Percentiles rank a stretch among this genome's conserved stretches.
phyloP scores from a whole-genome alignment of 1,139 yeast species.

The Kodamaea plutei region DNA sequence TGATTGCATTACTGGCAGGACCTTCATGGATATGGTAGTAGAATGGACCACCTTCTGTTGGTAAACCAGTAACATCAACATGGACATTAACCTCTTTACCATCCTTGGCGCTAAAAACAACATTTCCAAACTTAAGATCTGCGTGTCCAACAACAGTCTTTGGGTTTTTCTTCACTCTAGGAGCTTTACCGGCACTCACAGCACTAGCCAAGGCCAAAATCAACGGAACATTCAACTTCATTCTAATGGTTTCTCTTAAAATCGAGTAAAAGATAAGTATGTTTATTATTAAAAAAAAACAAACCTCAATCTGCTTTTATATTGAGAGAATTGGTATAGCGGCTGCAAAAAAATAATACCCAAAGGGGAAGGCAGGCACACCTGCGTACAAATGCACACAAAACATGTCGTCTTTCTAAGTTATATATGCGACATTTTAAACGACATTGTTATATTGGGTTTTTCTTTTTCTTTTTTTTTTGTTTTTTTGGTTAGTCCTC shows the following conservation, averaged over 20 bases:
- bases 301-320: not conserved
- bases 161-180: constrained; percentile 39
- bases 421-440: too few relatives aligned
- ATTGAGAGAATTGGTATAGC: not conserved
- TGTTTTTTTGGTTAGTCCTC: too few relatives aligned
- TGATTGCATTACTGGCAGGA: too few relatives aligned
- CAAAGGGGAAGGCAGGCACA: too few relatives aligned
- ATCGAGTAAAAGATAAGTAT: too few relatives aligned
- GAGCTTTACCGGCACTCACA: constrained; percentile 32
- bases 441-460: too few relatives aligned
- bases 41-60: constrained; percentile 55
- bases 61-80: constrained; percentile 57
- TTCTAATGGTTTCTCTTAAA: not conserved
- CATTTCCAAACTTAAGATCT: constrained; percentile 54
- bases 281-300: not conserved
- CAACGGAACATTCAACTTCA: not conserved
- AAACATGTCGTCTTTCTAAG: too few relatives aligned
- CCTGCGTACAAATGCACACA: too few relatives aligned
- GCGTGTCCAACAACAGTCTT: constrained; percentile 51
- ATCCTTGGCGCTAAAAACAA: constrained; percentile 44
- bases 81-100: constrained; percentile 53
- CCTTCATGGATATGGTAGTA: constrained; percentile 53
- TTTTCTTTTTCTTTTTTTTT: too few relatives aligned
- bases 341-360: not conserved
- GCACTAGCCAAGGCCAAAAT: not conserved